phyloP scores from a whole-genome alignment of 345 rosid genomes.

The Ceriops zippeliana region DNA sequence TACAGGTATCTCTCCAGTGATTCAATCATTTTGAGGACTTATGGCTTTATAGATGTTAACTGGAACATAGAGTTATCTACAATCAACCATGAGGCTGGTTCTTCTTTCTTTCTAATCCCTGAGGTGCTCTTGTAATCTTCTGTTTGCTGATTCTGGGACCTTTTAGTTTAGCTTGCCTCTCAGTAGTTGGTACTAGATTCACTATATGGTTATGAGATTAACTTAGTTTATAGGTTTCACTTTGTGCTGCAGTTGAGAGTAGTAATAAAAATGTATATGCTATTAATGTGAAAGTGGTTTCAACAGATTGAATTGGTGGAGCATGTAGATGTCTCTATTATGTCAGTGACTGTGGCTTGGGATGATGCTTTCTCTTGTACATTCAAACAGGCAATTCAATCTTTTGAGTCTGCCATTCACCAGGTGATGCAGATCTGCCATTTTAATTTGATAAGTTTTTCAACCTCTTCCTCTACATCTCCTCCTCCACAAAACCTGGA shows the following conservation, averaged over 20 bases:
- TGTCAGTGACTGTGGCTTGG: constrained; percentile 78
- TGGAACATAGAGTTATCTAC: constrained; percentile 39
- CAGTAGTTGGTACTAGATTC: neutral
- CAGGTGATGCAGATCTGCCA: constrained; percentile 48
- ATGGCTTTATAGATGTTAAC: constrained; percentile 69
- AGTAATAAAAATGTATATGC: neutral
- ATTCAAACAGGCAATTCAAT: constrained; percentile 56
- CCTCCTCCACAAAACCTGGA: no score
- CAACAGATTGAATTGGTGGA: constrained; percentile 84
- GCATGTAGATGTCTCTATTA: constrained; percentile 52
- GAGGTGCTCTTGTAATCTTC: constrained; percentile 47
- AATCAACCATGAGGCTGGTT: constrained; percentile 55
- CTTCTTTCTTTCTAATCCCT: constrained; percentile 72
- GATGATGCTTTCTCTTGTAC: constrained; percentile 42
- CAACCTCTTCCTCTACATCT: neutral
- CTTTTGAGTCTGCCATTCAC: constrained; percentile 47
- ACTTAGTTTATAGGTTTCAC: constrained; percentile 6
- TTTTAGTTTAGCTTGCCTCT: neutral
- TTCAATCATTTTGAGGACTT: constrained; percentile 48
- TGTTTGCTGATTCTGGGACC: neutral
- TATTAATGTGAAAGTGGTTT: constrained; percentile 15
- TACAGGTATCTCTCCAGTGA: constrained; percentile 81
- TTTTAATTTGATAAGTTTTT: neutral
- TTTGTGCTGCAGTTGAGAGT: constrained; percentile 7
- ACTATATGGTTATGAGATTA: neutral